phyloP scores from a whole-genome alignment of 78 protist species.

The Creolimax fragrantissima region DNA sequence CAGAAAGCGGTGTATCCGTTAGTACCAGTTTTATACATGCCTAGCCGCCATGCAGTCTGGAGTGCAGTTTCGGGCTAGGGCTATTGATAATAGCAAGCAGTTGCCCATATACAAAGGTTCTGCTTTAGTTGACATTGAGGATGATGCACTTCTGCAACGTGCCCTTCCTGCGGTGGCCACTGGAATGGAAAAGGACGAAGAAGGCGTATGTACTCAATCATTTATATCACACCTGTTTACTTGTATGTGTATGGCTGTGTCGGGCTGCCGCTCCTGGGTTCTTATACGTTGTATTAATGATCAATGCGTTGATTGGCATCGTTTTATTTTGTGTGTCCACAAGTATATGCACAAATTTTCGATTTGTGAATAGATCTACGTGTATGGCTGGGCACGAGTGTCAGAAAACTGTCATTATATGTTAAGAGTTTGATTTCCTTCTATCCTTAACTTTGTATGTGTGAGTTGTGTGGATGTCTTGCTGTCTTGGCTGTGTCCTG shows the following conservation, averaged over 20 bases:
- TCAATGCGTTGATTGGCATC: no score
- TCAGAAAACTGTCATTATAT: no score
- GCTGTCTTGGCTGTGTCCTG: no score
- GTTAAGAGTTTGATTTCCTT: no score
- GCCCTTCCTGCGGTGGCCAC: constrained; percentile 22
- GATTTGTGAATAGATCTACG: no score
- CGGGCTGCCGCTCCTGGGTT: no score
- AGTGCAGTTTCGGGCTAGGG: neutral
- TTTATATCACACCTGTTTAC: neutral
- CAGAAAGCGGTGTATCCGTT: neutral
- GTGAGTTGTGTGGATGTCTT: no score
- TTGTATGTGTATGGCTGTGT: no score
- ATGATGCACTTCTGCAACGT: neutral
- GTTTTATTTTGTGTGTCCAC: neutral
- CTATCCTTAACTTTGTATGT: no score
- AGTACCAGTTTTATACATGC: neutral
- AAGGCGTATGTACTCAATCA: neutral
- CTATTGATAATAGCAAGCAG: neutral
- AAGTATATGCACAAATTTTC: no score
- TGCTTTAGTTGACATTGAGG: neutral
- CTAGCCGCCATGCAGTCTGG: neutral
- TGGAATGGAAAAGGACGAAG: constrained; percentile 38
- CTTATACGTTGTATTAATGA: no score
- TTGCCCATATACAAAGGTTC: neutral
- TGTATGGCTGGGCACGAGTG: no score